Evolutionary conservation across 768 basidiomycete species (phyloP), one percentile per base, ranked within the genome.

Genomic region (Mycena galericulata): DNA sequence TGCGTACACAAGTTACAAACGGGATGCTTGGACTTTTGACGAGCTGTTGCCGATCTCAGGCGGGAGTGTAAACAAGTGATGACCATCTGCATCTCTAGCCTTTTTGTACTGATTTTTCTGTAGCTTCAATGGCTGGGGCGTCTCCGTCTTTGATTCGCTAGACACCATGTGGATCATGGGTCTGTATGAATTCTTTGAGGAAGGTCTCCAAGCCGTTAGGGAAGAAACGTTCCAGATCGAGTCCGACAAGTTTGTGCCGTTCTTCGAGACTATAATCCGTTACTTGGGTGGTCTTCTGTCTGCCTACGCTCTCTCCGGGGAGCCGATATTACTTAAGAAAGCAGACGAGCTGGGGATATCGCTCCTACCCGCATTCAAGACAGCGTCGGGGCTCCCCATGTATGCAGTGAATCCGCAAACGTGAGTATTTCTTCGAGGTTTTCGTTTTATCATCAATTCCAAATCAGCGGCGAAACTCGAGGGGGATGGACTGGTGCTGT

Each of bases 121-220:
- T 32, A 77, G 76, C 45, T 78, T 87, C 75, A 87, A 87, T 74
- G 87, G 86, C 32, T 88, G 87, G 91, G 88, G 83, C 68, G 83
- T 92, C 15, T 89, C 91, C 6, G 79, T 95, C 49, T 83, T 94
- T 56, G 95, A 96, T 72, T 87, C 92, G 1, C 82, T 96, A 41
- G 93, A 94, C 73, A 92, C 93, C 2, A 88, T 97, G 83, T 88
- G 90, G 81, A 84, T 96, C 46, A 90, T 95, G 89, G 93, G 86
- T 8, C 81, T 95, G n/a, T 79, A 87, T 27, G 84, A 89, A 0
- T 88, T 95, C 70, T 95, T 93, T 72, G 75, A 84, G 40, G 80
- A 87, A 1, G 89, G 89, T 1, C 75, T 93, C 3, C 81, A 84
- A 11, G 80, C 82, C 40, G 80, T 90, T 24, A 80, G 81, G 15